A percentile compares a stretch with the other conserved stretches of the same genome.
Conservation (phyloP, 2,329 filamentous ascomycete species). For the Tolypocladium pustulatum region DNA sequence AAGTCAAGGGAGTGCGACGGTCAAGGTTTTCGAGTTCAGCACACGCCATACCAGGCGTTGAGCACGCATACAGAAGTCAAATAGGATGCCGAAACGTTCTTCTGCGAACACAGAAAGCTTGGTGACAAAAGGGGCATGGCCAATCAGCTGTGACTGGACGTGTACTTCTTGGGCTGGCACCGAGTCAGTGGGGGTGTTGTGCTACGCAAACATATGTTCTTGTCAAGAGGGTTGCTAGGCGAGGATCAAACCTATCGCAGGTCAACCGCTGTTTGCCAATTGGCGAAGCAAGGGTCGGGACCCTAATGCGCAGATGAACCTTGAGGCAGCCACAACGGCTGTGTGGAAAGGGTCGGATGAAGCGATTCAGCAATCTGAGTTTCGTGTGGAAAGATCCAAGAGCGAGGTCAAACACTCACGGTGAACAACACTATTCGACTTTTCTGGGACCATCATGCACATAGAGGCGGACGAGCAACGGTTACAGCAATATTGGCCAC, state of each 20-base stretch:
- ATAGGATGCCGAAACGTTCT: neutral
- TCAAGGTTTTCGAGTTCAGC: no score
- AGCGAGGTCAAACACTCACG: neutral
- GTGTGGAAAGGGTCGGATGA: neutral
- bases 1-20: neutral
- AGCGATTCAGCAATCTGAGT: neutral
- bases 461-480: neutral
- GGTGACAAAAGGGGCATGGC: neutral
- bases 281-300: neutral
- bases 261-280: neutral
- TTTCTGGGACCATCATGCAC: neutral
- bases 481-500: neutral
- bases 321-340: neutral
- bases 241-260: no score
- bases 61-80: neutral
- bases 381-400: neutral
- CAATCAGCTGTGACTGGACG: neutral
- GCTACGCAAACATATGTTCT: neutral
- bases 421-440: neutral
- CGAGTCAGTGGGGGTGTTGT: neutral
- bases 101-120: neutral
- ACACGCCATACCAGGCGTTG: no score
- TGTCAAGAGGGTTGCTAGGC: no score
- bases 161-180: no score
- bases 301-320: neutral